A percentile compares a stretch with the other conserved stretches of the same genome.
Conservation (phyloP, 495 filamentous ascomycete genomes). For the Penicillium waksmanii region DNA sequence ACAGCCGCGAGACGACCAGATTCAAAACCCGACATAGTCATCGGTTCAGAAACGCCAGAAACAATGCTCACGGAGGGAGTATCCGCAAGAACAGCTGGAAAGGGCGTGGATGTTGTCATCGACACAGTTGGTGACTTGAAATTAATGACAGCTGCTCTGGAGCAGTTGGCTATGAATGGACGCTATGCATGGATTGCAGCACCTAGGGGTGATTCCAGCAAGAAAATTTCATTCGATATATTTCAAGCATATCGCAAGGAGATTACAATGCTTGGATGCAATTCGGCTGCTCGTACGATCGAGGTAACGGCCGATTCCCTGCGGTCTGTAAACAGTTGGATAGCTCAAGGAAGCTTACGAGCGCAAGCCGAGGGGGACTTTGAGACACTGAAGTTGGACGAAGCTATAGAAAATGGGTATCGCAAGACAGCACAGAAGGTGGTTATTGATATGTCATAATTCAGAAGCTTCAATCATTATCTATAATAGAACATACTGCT, state of each 20-base stretch:
- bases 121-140: constrained; percentile 24
- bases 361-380: constrained; percentile 17
- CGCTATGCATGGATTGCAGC: constrained; percentile 28
- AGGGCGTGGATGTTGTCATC: constrained; percentile 25
- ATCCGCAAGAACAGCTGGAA: constrained; percentile 13
- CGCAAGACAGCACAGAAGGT: constrained; percentile 13
- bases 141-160: constrained; percentile 21
- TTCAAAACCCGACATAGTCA: constrained; percentile 14
- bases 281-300: constrained; percentile 15
- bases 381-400: constrained; percentile 14
- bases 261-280: constrained; percentile 23
- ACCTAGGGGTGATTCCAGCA: constrained; percentile 18
- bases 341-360: constrained; percentile 16
- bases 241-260: constrained; percentile 28
- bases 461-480: neutral
- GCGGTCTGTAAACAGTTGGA: constrained; percentile 14
- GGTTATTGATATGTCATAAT: constrained; percentile 19
- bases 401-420: constrained; percentile 22
- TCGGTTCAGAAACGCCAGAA: neutral
- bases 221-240: constrained; percentile 18
- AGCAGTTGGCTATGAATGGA: constrained; percentile 18
- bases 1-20: constrained; percentile 18
- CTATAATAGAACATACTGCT: neutral
- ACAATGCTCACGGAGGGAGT: constrained; percentile 2
- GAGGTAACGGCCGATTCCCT: constrained; percentile 19